These are phyloP conservation scores for Aegilops speltoides DNA, from an alignment of 176 grass and related monocot species.

Conservation along the genomic window DNA sequence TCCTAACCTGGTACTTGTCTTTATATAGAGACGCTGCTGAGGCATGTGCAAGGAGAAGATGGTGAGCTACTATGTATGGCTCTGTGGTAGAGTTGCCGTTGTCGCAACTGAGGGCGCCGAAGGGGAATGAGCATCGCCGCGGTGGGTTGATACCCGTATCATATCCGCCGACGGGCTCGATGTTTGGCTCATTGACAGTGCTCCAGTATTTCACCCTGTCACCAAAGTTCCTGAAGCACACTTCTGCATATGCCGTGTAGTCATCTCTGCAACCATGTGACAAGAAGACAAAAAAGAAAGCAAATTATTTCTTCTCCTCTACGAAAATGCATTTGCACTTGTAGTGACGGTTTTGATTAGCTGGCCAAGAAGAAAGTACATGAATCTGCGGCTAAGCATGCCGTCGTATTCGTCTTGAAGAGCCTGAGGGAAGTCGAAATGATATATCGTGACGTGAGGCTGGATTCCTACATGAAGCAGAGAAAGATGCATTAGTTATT, in stretches of 20 bases:
- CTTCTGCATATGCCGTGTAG: slow-evolving; percentile 71
- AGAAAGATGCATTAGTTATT: background rate
- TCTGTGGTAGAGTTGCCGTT: slow-evolving; percentile 80
- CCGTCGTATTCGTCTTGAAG: slow-evolving; percentile 76
- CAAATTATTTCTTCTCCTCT: background rate
- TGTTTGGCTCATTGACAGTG: slow-evolving; percentile 80
- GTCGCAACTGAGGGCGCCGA: slow-evolving; percentile 43
- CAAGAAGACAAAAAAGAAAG: background rate
- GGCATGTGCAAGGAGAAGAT: slow-evolving; percentile 74
- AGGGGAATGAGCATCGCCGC: slow-evolving; percentile 68
- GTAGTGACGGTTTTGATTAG: background rate
- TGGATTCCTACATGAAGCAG: slow-evolving; percentile 62
- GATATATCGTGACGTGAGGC: slow-evolving; percentile 80
- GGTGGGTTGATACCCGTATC: slow-evolving; percentile 59
- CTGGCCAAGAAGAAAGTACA: slow-evolving; percentile 44
- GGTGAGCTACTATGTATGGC: slow-evolving; percentile 72
- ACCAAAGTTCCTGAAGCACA: slow-evolving; percentile 86
- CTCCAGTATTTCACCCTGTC: slow-evolving; percentile 88
- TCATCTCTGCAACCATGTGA: slow-evolving; percentile 62
- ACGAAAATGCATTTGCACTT: background rate
- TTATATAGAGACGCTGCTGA: slow-evolving; percentile 59
- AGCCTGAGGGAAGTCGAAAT: slow-evolving; percentile 90
- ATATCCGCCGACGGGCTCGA: slow-evolving; percentile 66
- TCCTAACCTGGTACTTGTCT: slow-evolving; percentile 67
- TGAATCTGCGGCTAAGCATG: slow-evolving; percentile 61